A percentile compares a stretch with the other conserved stretches of the same genome.
phyloP scores from a whole-genome alignment of 108 stramenopile genomes.

The Aurantiochytrium sp. region DNA sequence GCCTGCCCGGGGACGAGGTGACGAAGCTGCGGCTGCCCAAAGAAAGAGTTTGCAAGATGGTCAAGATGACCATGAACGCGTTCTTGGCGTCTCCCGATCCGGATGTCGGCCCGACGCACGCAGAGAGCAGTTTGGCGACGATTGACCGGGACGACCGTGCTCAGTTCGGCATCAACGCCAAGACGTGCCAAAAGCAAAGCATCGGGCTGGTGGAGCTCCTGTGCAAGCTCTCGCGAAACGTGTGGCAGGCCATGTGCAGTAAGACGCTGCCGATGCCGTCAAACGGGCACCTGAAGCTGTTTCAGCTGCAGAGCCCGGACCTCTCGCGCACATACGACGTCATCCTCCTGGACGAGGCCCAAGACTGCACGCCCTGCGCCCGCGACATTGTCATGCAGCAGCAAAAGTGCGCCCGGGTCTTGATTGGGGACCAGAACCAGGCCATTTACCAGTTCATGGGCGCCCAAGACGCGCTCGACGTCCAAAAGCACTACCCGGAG shows the following conservation, averaged over 20 bases:
- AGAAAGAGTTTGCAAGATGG: neutral
- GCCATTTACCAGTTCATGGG: conserved; percentile 21
- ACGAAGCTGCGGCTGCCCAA: neutral
- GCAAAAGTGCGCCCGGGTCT: neutral
- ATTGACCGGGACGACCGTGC: neutral
- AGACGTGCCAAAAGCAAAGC: too few species aligned
- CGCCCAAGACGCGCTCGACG: conserved; percentile 5
- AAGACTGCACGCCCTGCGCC: conserved; percentile 15
- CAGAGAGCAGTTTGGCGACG: neutral
- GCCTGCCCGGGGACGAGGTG: too few species aligned
- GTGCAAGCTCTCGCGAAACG: neutral
- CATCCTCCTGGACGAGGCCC: conserved; percentile 2
- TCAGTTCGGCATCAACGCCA: neutral
- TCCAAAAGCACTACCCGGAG: neutral
- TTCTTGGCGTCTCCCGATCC: neutral
- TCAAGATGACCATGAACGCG: neutral
- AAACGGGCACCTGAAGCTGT: neutral
- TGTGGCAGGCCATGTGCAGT: neutral
- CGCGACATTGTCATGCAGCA: conserved; percentile 22
- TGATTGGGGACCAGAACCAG: neutral
- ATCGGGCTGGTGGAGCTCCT: neutral
- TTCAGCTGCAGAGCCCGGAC: neutral
- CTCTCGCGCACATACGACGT: neutral
- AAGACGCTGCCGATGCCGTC: neutral
- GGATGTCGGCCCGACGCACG: neutral